phyloP scores from a whole-genome alignment of 1,284 basidiomycete genomes.

The Termitomyces sp. region DNA sequence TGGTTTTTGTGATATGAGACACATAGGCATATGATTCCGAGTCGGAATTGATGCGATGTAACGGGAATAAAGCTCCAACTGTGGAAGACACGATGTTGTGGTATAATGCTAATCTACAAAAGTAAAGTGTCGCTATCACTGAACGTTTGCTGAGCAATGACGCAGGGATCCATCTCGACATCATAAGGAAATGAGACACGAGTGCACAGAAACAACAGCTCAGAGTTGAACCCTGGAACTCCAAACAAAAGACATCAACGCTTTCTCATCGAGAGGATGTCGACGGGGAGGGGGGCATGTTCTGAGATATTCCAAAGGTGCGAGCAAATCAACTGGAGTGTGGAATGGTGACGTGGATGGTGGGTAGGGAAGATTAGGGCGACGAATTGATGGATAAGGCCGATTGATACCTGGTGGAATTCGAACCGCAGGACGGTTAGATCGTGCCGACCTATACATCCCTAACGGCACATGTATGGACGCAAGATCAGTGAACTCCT shows the following conservation, averaged over 20 bases:
- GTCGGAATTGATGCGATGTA: neutral
- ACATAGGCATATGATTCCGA: neutral
- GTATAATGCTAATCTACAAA: neutral
- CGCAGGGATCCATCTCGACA: neutral
- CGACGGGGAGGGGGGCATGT: slow-evolving; percentile 44
- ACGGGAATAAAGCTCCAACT: neutral
- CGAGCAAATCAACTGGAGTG: slow-evolving; percentile 28
- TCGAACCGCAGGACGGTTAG: slow-evolving; percentile 28
- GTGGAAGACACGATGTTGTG: neutral
- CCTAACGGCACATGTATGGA: slow-evolving; percentile 51
- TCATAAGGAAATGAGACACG: neutral
- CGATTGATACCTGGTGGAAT: slow-evolving; percentile 5
- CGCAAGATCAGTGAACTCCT: slow-evolving; percentile 52
- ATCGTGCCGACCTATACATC: slow-evolving; percentile 60
- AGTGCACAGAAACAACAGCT: neutral
- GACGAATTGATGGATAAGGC: neutral
- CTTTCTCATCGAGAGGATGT: slow-evolving; percentile 49
- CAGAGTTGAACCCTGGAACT: slow-evolving; percentile 14
- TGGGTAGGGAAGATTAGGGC: neutral
- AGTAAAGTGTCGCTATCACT: neutral
- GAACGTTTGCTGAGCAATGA: too few relatives aligned
- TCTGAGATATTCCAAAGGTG: slow-evolving; percentile 50
- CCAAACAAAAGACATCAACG: slow-evolving; percentile 48
- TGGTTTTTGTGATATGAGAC: neutral
- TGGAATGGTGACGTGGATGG: neutral